A percentile compares a stretch with the other conserved stretches of the same genome.
Conservation (phyloP, 306 rosid genomes). For the Malus orientalis region DNA sequence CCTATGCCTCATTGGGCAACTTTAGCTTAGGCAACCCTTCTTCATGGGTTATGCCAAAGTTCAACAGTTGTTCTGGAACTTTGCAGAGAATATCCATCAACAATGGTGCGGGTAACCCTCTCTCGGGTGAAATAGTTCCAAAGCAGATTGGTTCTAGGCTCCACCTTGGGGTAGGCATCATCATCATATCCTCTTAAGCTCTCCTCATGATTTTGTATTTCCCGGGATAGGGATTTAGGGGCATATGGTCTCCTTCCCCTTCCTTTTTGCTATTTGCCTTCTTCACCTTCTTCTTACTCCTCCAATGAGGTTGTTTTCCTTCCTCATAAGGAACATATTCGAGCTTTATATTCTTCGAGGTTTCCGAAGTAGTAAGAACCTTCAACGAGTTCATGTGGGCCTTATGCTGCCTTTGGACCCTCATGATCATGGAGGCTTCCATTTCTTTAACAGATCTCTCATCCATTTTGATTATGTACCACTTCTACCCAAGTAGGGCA, state of each 20-base stretch:
- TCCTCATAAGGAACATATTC: too few relatives aligned
- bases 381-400: too few relatives aligned
- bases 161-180: rapidly evolving
- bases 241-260: too few relatives aligned
- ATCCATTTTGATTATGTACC: rapidly evolving
- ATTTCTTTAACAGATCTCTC: too few relatives aligned
- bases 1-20: too few relatives aligned
- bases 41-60: too few relatives aligned
- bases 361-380: rapidly evolving
- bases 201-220: rapidly evolving
- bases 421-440: rapidly evolving
- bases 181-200: too few relatives aligned
- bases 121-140: too few relatives aligned
- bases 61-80: too few relatives aligned
- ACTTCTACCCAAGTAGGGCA: rapidly evolving
- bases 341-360: rapidly evolving
- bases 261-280: too few relatives aligned
- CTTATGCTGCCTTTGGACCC: too few relatives aligned
- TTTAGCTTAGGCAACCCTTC: rapidly evolving
- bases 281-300: rapidly evolving
- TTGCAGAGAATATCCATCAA: rapidly evolving
- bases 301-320: too few relatives aligned
- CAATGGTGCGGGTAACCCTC: rapidly evolving
- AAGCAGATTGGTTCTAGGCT: rapidly evolving
- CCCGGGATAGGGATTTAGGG: rapidly evolving